Evolutionary conservation across 805 yeast genomes (phyloP), one percentile per base, ranked within the genome.

Genomic region (Nakazawaea populi): DNA sequence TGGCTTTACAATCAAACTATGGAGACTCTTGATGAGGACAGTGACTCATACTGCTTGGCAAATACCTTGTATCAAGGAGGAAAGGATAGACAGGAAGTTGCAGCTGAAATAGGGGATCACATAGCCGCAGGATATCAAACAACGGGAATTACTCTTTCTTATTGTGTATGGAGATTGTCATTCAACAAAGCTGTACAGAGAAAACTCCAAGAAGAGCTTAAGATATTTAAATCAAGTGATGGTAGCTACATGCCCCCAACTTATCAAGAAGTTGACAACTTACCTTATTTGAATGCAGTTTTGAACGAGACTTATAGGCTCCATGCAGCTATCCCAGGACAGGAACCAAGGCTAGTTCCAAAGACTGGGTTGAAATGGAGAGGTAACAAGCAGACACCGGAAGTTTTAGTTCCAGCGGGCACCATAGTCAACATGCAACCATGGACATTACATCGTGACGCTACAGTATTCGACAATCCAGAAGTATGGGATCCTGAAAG

Each of bases 61-160:
- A 46, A 35, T n/a, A 49, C 45, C 10, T 50, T 50, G 47, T 9
- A 7, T 5, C 10, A 36, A 18, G 44, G 44, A 28, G 52, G 52
- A 12, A 50, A 50, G 14, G 46, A 37, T 30, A 30, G 39, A 10
- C 31, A 27, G 18, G 44, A 60, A 6, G 69, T 70, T 27, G 71
- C 69, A 2, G 66, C 75, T 28, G 78, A 73, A 46, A 58, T 70
- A 18, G 69, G 76, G 27, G 87, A 82, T 56, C 84, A 82, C 58
- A 70, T 80, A 31, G 79, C 81, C 52, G 87, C 87, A 1, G 87
- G 87, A 2, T 86, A 82, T 58, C 86, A 82, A 59, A 82, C 87
- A 5, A 81, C 83, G 1, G 85, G 83, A 0, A 68, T 76, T n/a
- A 76, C 77, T 29, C 60, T 82, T 50, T 67, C 85, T 0, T 82